phyloP scores from a whole-genome alignment of 441 rosid genomes.

The Daphne laureola region DNA sequence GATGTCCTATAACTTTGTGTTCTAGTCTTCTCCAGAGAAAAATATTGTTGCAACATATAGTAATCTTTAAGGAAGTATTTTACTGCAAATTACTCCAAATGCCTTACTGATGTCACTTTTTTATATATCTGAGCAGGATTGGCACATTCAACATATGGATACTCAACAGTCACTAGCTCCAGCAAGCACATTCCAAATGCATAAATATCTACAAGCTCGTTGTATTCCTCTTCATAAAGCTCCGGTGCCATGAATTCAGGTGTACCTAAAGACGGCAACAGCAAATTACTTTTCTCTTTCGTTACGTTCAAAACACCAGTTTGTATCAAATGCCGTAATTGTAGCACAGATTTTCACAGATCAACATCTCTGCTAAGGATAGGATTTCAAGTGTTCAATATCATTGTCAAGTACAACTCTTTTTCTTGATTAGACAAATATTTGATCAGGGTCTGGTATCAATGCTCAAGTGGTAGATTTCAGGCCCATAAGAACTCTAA shows the following conservation, averaged over 20 bases:
- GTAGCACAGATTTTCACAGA: background rate
- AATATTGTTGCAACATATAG: background rate
- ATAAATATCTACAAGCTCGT: slow-evolving; percentile 64
- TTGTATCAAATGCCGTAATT: background rate
- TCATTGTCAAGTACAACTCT: too few species aligned
- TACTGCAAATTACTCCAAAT: slow-evolving; percentile 8
- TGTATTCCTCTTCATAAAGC: slow-evolving; percentile 64
- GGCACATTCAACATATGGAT: slow-evolving; percentile 52
- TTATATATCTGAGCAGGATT: slow-evolving; percentile 72
- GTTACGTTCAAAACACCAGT: too few species aligned
- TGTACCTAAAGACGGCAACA: slow-evolving; percentile 32
- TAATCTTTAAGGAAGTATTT: background rate
- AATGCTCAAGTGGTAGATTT: too few species aligned
- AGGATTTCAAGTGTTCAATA: too few species aligned
- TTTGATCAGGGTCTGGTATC: too few species aligned
- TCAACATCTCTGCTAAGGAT: background rate
- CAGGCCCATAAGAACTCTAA: background rate
- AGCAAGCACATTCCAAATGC: slow-evolving; percentile 73
- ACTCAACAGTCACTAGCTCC: slow-evolving; percentile 59
- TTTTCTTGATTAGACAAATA: too few species aligned
- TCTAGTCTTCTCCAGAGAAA: background rate
- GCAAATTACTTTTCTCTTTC: slow-evolving; percentile 4
- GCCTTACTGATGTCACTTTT: slow-evolving; percentile 63
- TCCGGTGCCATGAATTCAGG: slow-evolving; percentile 78
- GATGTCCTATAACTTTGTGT: background rate